A percentile compares a stretch with the other conserved stretches of the same genome.
These are phyloP conservation scores for Phytopythium mirpurense DNA, from an alignment of 352 stramenopile species.

Conservation along the genomic window DNA sequence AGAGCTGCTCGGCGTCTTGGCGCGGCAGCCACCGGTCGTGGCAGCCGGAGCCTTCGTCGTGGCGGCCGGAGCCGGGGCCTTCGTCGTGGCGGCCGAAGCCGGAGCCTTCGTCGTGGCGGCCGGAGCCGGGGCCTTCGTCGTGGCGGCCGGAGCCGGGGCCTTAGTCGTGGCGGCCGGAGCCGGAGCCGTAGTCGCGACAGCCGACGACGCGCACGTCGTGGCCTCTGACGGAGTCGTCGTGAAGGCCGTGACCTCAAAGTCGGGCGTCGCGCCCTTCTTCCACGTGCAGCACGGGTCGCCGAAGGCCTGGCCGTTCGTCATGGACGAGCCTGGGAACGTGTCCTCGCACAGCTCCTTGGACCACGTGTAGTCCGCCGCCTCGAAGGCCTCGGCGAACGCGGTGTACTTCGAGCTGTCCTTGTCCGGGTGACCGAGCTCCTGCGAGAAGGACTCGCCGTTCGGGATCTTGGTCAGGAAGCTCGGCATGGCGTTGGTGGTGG, in stretches of 20 bases:
- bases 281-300: slow-evolving; percentile 43
- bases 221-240: slow-evolving; percentile 19
- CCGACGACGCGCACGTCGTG: slow-evolving; percentile 22
- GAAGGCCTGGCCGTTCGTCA: slow-evolving; percentile 30
- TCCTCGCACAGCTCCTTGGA: no score
- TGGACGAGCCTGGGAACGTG: slow-evolving; percentile 29
- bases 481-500: slow-evolving; percentile 15
- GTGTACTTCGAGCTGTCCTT: slow-evolving; percentile 14
- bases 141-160: background rate
- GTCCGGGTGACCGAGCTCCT: slow-evolving; percentile 28
- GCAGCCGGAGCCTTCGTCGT: no score
- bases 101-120: background rate
- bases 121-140: background rate
- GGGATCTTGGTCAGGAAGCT: slow-evolving; percentile 29
- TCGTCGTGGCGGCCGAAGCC: background rate
- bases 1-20: no score
- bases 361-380: no score
- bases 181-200: no score
- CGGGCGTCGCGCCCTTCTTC: slow-evolving; percentile 20
- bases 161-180: background rate
- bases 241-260: slow-evolving; percentile 27
- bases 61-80: background rate
- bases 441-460: slow-evolving; percentile 33
- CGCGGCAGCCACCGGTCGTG: no score
- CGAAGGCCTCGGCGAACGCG: no score